Evolutionary conservation across 768 basidiomycete species (phyloP).

Genomic region (Podaxis mareebaensis): DNA sequence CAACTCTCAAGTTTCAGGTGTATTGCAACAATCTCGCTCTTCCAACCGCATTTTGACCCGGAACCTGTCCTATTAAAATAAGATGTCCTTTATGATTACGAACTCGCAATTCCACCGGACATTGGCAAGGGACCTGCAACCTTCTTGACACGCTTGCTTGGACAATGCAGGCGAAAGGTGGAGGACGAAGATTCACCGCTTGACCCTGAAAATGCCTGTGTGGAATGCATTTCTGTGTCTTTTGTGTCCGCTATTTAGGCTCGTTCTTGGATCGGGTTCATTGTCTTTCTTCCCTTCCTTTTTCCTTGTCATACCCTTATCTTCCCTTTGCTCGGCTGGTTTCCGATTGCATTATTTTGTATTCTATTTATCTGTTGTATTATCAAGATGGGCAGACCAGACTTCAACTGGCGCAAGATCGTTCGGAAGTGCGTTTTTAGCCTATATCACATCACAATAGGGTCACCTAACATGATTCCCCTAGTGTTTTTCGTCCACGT

Average conservation of each 20-base stretch:
- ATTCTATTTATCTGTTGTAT: neutral
- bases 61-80: no score
- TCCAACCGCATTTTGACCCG: no score
- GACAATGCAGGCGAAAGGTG: neutral
- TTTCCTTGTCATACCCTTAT: neutral
- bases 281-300: neutral
- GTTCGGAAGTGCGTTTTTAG: constrained; percentile 1
- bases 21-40: neutral
- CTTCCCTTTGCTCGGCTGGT: neutral
- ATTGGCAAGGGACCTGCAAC: neutral
- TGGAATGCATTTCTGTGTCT: neutral
- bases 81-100: no score
- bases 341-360: neutral
- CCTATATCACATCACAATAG: neutral
- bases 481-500: constrained; percentile 7
- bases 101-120: neutral
- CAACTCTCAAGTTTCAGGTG: neutral
- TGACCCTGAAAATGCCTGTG: neutral
- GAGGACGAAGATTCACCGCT: neutral
- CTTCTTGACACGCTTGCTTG: neutral
- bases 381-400: neutral
- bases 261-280: neutral
- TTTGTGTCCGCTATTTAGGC: neutral
- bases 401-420: constrained; percentile 8
- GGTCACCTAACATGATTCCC: neutral